Conservation (phyloP, 768 basidiomycete genomes). For the Boletus barrowsii region DNA sequence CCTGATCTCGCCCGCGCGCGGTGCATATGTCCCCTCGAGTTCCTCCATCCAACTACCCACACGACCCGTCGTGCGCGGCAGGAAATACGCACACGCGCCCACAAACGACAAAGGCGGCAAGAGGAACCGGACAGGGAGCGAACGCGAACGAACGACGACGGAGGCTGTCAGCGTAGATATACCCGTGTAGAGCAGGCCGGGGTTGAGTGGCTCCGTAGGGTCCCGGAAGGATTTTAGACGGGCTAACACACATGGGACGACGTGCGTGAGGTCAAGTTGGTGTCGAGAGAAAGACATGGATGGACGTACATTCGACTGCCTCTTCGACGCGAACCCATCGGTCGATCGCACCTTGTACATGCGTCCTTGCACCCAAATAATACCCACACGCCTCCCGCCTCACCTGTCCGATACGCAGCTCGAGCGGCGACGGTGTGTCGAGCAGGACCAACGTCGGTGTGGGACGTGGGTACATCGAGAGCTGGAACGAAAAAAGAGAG, state of each 20-base stretch:
- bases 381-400: conserved; percentile 58
- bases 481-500: conserved; percentile 41
- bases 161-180: conserved; percentile 86
- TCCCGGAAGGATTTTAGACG: conserved; percentile 82
- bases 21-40: conserved; percentile 71
- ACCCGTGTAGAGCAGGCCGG: conserved; percentile 88
- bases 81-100: conserved; percentile 74
- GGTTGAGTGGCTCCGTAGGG: conserved; percentile 77
- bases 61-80: conserved; percentile 78
- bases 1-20: conserved; percentile 66
- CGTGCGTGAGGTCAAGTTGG: background rate
- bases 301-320: conserved; percentile 72
- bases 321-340: conserved; percentile 87
- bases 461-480: conserved; percentile 75
- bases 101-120: conserved; percentile 76
- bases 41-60: conserved; percentile 60
- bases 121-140: conserved; percentile 61
- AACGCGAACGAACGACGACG: conserved; percentile 77
- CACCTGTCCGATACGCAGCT: conserved; percentile 69
- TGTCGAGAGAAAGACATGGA: too few relatives aligned
- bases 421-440: conserved; percentile 70
- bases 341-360: conserved; percentile 70
- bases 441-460: conserved; percentile 66
- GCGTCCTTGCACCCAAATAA: conserved; percentile 55
- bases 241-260: conserved; percentile 37